A percentile compares a stretch with the other conserved stretches of the same genome.
phyloP scores from a whole-genome alignment of 2,329 filamentous ascomycete species.

The Didymella arachidicola region DNA sequence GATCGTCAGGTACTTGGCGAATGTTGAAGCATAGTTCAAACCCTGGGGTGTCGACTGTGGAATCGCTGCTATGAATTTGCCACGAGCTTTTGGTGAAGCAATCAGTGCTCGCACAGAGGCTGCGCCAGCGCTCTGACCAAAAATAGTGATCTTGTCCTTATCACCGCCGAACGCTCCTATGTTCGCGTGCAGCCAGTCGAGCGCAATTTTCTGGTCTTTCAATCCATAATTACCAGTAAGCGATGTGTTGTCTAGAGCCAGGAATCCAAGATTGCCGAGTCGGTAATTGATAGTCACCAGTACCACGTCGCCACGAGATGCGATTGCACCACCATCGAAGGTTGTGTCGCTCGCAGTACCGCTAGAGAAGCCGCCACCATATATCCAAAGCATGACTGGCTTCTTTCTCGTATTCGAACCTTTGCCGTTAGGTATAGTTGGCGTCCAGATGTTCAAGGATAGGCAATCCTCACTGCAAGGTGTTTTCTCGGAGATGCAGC shows the following conservation, averaged over 20 bases:
- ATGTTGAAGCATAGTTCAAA: slow-evolving; percentile 30
- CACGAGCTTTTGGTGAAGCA: slow-evolving; percentile 57
- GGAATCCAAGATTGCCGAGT: slow-evolving; percentile 47
- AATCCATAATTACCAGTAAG: slow-evolving; percentile 61
- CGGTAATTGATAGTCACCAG: slow-evolving; percentile 56
- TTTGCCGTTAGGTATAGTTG: slow-evolving; percentile 50
- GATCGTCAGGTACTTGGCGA: slow-evolving; percentile 37
- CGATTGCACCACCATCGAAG: slow-evolving; percentile 57
- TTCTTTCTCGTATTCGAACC: slow-evolving; percentile 39
- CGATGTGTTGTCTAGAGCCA: slow-evolving; percentile 51
- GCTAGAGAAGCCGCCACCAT: slow-evolving; percentile 54
- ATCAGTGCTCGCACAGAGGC: slow-evolving; percentile 58
- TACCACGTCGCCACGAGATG: slow-evolving; percentile 57
- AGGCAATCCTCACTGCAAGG: slow-evolving; percentile 56
- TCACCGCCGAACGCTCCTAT: slow-evolving; percentile 50
- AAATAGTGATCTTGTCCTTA: slow-evolving; percentile 47
- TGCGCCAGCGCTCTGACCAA: slow-evolving; percentile 50
- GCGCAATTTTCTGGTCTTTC: slow-evolving; percentile 58
- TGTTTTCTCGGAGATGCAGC: slow-evolving; percentile 33
- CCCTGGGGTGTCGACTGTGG: slow-evolving; percentile 39
- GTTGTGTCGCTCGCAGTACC: slow-evolving; percentile 56
- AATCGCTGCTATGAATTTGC: slow-evolving; percentile 60
- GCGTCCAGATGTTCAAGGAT: slow-evolving; percentile 50
- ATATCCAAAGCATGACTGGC: slow-evolving; percentile 59
- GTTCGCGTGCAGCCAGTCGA: slow-evolving; percentile 59